phyloP scores from a whole-genome alignment of 139 green algal genomes.

The Gonium pectorale region DNA sequence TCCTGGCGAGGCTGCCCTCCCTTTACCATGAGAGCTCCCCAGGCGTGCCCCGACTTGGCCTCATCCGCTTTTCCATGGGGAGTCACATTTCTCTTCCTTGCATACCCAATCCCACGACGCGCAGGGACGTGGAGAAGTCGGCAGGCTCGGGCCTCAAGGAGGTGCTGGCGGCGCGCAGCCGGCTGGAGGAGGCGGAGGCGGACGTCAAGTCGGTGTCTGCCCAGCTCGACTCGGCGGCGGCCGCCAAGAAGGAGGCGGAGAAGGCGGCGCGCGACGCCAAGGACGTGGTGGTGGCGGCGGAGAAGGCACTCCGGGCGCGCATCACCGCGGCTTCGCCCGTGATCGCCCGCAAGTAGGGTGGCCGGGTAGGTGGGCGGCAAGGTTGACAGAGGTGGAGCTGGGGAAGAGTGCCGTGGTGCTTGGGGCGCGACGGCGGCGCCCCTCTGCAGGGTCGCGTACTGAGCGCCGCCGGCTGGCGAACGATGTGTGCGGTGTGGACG shows the following conservation, averaged over 20 bases:
- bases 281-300: constrained; percentile 34
- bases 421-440: too few species aligned
- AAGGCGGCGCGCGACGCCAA: constrained; percentile 5
- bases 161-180: not conserved
- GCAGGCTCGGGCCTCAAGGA: constrained; percentile 14
- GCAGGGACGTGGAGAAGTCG: constrained; percentile 36
- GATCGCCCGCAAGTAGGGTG: constrained; percentile 15
- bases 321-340: not conserved
- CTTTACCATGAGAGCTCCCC: too few species aligned
- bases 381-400: too few species aligned
- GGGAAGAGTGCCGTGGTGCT: too few species aligned
- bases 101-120: not conserved
- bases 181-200: constrained; percentile 14
- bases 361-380: too few species aligned
- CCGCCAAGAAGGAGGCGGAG: constrained; percentile 4
- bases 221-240: constrained; percentile 7
- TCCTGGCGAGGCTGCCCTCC: too few species aligned
- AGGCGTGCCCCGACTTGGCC: too few species aligned
- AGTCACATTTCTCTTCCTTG: too few species aligned
- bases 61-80: too few species aligned
- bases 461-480: too few species aligned
- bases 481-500: too few species aligned
- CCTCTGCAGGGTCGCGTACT: too few species aligned
- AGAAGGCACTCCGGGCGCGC: constrained; percentile 26
- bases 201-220: constrained; percentile 8